Evolutionary conservation across 306 rosid species (phyloP).

Genomic region (Dicorynia guianensis): DNA sequence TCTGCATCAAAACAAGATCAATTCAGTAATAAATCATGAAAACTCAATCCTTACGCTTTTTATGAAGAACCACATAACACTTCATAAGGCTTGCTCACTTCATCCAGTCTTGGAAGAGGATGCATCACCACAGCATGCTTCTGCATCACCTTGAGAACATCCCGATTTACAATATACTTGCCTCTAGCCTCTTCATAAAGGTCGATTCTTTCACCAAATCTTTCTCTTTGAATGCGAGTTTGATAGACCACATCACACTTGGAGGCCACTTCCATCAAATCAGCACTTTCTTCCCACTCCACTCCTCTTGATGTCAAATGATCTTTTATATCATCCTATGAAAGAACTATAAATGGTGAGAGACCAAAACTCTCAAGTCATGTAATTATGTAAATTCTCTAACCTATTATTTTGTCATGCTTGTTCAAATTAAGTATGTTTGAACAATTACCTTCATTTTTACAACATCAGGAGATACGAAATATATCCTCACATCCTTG

Average conservation of each 20-base stretch:
- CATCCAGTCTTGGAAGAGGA: slow-evolving; percentile 95
- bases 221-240: slow-evolving; percentile 87
- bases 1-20: slow-evolving; percentile 55
- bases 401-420: slow-evolving; percentile 18
- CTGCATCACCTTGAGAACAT: slow-evolving; percentile 71
- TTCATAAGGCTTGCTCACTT: slow-evolving; percentile 52
- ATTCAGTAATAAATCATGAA: not conserved
- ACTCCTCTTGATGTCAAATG: slow-evolving; percentile 70
- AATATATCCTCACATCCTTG: slow-evolving; percentile 71
- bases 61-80: not conserved
- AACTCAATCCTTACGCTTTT: slow-evolving; percentile 18
- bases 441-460: slow-evolving; percentile 76
- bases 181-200: slow-evolving; percentile 88
- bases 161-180: slow-evolving; percentile 75
- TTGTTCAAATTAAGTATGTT: slow-evolving; percentile 20
- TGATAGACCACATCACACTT: slow-evolving; percentile 90
- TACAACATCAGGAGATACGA: slow-evolving; percentile 82
- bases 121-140: slow-evolving; percentile 87
- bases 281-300: slow-evolving; percentile 86
- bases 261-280: slow-evolving; percentile 82
- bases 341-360: slow-evolving; percentile 21
- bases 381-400: not conserved
- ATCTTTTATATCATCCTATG: slow-evolving; percentile 86
- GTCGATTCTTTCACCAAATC: slow-evolving; percentile 81
- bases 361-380: not conserved